Evolutionary conservation across 192 early-diverging fungal species (phyloP), one percentile per base, ranked within the genome.

Genomic region (Gryganskiella cystojenkinii): DNA sequence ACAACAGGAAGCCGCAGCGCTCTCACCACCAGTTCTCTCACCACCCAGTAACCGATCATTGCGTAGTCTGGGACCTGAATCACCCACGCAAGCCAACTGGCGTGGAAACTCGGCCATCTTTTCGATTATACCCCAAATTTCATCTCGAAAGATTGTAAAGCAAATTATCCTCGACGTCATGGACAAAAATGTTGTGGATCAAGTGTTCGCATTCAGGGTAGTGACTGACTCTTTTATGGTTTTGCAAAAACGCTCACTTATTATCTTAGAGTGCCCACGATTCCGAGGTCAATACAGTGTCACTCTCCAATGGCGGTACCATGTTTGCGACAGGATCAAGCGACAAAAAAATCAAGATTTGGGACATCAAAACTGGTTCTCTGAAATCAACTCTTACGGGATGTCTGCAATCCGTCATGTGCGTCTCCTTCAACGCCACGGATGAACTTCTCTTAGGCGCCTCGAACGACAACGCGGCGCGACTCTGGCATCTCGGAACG

Each of bases 391-490:
- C 91, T 35, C 79, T 99, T 62, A 85, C 90, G 33, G 97, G 97
- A 0, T 92, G 94, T 42, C 69, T 95, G 47, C 93, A 95, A 78
- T 88, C 91, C 34, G 81, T 99, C 44, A 95, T 95, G 85, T 92
- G 92, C 31, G 87, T 95, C 0, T 85, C 85, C 37, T 96, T 94
- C 75, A 94, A 90, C 71, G 71, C 81, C 10, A 74, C 84, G 9
- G 88, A 89, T 58, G 93, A 95, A 2, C 72, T 87, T 19, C 66
- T 96, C 9, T 69, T 93, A 73, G 96, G 91, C 0, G 90, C 94
- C 8, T 95, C 94, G 10, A 97, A 95, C 76, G 97, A 99, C 67
- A 92, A 95, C 81, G 91, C 95, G 3, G 90, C 90, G 17, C 91
- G 95, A 60, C 84, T 97, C 46, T 98, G 96, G 98, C 80, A 90